These are phyloP conservation scores for Diaporthe sp. DNA, from an alignment of 2,329 filamentous ascomycete genomes.

Conservation along the genomic window DNA sequence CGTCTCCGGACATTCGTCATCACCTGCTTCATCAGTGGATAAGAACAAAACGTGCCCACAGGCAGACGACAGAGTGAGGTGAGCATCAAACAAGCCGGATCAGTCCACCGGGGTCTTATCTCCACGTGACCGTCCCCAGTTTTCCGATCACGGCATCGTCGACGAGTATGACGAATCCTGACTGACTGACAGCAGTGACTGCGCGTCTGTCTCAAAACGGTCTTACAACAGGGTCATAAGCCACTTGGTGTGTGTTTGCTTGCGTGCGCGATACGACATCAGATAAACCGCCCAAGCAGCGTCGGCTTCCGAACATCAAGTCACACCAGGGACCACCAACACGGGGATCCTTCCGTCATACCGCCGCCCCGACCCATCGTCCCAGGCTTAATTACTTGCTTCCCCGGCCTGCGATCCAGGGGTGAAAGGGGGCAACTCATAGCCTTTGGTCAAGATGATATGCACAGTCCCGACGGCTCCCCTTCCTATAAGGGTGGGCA, in stretches of 20 bases:
- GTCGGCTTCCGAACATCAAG: slow-evolving; percentile 30
- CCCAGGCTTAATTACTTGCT: background rate
- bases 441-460: slow-evolving; percentile 5
- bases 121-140: slow-evolving; percentile 31
- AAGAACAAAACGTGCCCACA: background rate
- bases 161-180: slow-evolving; percentile 25
- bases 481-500: slow-evolving; percentile 24
- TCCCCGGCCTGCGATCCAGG: background rate
- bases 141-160: slow-evolving; percentile 31
- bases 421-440: slow-evolving; percentile 11
- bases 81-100: background rate
- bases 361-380: slow-evolving; percentile 13
- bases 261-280: background rate
- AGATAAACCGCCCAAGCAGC: background rate
- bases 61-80: background rate
- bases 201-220: background rate
- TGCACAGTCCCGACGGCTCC: slow-evolving; percentile 17
- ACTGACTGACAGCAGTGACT: slow-evolving; percentile 1
- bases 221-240: background rate
- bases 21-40: slow-evolving; percentile 5
- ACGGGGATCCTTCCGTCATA: slow-evolving; percentile 24
- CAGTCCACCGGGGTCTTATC: slow-evolving; percentile 26
- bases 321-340: slow-evolving; percentile 26
- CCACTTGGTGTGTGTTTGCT: background rate
- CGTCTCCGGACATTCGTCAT: slow-evolving; percentile 2